Evolutionary conservation across 805 yeast species (phyloP).

Genomic region (Wickerhamiella galacta): DNA sequence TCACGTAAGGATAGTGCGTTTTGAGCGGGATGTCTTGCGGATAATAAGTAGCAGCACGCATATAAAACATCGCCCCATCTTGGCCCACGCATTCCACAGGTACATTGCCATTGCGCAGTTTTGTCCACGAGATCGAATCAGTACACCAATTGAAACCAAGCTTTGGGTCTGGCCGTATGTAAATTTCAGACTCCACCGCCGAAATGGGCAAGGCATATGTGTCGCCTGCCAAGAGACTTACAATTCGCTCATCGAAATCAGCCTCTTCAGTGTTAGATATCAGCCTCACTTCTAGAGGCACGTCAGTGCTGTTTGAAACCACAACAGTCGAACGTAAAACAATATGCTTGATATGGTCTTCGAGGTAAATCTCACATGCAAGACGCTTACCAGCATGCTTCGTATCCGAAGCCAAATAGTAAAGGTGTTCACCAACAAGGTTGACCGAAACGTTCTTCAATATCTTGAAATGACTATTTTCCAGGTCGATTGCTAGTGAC

Average conservation of each 20-base stretch:
- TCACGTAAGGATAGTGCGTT: constrained; percentile 70
- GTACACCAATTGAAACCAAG: constrained; percentile 53
- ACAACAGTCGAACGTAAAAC: constrained; percentile 61
- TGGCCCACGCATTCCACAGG: constrained; percentile 44
- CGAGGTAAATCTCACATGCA: constrained; percentile 50
- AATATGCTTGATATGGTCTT: constrained; percentile 63
- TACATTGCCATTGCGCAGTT: constrained; percentile 31
- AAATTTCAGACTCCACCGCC: constrained; percentile 37
- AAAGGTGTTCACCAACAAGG: constrained; percentile 69
- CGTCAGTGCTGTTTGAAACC: constrained; percentile 49
- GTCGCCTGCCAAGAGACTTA: constrained; percentile 24
- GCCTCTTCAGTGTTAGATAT: constrained; percentile 21
- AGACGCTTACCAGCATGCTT: constrained; percentile 27
- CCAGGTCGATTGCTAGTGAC: constrained; percentile 39
- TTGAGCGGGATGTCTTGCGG: constrained; percentile 55
- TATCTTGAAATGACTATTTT: constrained; percentile 38
- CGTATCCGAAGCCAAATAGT: constrained; percentile 45
- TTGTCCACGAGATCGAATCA: constrained; percentile 48
- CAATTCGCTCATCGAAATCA: constrained; percentile 21
- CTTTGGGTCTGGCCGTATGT: constrained; percentile 43
- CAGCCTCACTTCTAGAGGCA: constrained; percentile 28
- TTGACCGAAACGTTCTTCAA: constrained; percentile 46
- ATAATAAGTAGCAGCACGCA: constrained; percentile 55
- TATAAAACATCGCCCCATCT: constrained; percentile 34
- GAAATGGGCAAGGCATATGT: constrained; percentile 60